phyloP scores from a whole-genome alignment of 73 alveolate species.

The Stentor roeselii region DNA sequence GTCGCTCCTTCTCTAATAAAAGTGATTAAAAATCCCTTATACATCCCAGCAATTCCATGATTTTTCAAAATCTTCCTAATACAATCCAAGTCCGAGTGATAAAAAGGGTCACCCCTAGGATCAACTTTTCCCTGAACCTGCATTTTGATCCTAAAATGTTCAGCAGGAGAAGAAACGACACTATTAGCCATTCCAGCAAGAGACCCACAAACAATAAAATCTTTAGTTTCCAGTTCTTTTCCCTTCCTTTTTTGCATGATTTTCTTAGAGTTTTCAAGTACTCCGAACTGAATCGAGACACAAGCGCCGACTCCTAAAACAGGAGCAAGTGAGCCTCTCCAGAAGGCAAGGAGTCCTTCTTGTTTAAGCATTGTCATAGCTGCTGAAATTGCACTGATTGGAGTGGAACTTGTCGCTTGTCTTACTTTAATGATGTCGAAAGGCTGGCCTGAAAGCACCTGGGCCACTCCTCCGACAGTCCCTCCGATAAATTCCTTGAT shows the following conservation, averaged over 20 bases:
- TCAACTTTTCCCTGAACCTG: conserved; percentile 24
- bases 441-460: conserved; percentile 31
- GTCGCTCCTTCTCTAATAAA: conserved; percentile 15
- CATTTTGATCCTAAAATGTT: neutral
- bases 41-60: neutral
- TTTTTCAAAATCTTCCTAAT: neutral
- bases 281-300: conserved; percentile 21
- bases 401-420: conserved; percentile 29
- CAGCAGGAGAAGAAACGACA: conserved; percentile 19
- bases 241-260: neutral
- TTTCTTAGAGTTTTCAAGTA: conserved; percentile 8
- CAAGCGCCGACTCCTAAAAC: conserved; percentile 22
- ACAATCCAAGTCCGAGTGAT: conserved; percentile 3
- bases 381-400: conserved; percentile 33
- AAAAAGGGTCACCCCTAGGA: conserved; percentile 19
- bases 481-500: conserved; percentile 42
- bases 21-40: conserved; percentile 5
- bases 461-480: conserved; percentile 39
- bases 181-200: conserved; percentile 22
- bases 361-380: conserved; percentile 23
- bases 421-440: conserved; percentile 28
- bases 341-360: conserved; percentile 41
- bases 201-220: conserved; percentile 7
- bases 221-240: neutral
- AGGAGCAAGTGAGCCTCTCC: conserved; percentile 41